Percentiles rank a stretch among this genome's conserved stretches.
phyloP scores from a whole-genome alignment of 345 rosid genomes.

The Eutrema japonicum region DNA sequence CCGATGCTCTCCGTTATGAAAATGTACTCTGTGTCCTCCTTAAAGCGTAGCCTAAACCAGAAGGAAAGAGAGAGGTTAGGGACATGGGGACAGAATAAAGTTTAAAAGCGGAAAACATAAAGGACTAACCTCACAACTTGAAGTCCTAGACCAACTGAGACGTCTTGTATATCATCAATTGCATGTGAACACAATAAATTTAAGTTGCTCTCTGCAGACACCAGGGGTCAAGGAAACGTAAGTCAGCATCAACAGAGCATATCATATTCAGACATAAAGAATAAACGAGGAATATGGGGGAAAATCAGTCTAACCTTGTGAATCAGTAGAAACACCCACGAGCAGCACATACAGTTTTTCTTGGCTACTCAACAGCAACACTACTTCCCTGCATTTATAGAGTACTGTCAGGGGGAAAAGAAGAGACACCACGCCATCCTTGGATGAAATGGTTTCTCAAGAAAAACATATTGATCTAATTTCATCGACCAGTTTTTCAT shows the following conservation, averaged over 20 bases:
- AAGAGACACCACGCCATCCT: neutral
- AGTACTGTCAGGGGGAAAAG: slow-evolving; percentile 35
- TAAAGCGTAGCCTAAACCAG: slow-evolving; percentile 58
- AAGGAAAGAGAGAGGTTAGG: slow-evolving; percentile 15
- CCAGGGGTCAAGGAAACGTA: slow-evolving; percentile 42
- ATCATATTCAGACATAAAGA: slow-evolving; percentile 18
- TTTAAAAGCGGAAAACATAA: slow-evolving; percentile 34
- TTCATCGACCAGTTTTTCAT: slow-evolving; percentile 1
- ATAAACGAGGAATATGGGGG: slow-evolving; percentile 23
- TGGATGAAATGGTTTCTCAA: slow-evolving; percentile 26
- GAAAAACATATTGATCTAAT: slow-evolving; percentile 18
- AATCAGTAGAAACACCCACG: slow-evolving; percentile 60
- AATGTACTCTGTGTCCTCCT: slow-evolving; percentile 59
- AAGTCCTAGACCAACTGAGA: slow-evolving; percentile 79
- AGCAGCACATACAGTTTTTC: slow-evolving; percentile 71
- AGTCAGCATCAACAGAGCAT: slow-evolving; percentile 29
- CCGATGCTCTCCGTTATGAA: slow-evolving; percentile 71
- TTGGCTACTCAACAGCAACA: slow-evolving; percentile 67
- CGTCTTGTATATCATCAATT: slow-evolving; percentile 71
- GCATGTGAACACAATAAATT: slow-evolving; percentile 69
- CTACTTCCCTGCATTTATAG: slow-evolving; percentile 72
- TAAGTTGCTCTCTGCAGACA: slow-evolving; percentile 61
- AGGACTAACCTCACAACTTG: slow-evolving; percentile 80
- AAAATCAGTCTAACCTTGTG: slow-evolving; percentile 64
- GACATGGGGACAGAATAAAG: slow-evolving; percentile 17